phyloP scores from a whole-genome alignment of 2,329 filamentous ascomycete genomes.

The Chaetomium sp. region DNA sequence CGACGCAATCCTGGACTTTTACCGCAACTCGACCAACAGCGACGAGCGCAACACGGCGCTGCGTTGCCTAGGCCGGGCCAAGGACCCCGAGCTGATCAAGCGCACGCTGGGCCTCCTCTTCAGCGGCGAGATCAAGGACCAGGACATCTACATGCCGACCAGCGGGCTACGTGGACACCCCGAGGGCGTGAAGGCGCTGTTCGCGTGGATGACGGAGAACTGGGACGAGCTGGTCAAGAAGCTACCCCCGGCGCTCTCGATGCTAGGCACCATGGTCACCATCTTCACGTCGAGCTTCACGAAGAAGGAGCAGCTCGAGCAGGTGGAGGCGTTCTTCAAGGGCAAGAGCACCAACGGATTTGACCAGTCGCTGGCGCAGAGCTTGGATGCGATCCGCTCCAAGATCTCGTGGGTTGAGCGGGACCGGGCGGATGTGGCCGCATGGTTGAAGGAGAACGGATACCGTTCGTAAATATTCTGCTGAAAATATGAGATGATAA shows the following conservation, averaged over 20 bases:
- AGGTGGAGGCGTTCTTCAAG: slow-evolving; percentile 75
- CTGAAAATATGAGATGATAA: too few relatives aligned
- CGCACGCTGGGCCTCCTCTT: slow-evolving; percentile 70
- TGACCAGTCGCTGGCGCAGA: slow-evolving; percentile 84
- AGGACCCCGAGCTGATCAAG: slow-evolving; percentile 72
- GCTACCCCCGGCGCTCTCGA: slow-evolving; percentile 77
- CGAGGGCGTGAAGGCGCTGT: slow-evolving; percentile 73
- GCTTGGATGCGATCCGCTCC: slow-evolving; percentile 72
- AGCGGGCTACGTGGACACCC: slow-evolving; percentile 69
- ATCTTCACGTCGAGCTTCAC: slow-evolving; percentile 80
- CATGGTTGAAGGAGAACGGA: slow-evolving; percentile 32
- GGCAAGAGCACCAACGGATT: slow-evolving; percentile 78
- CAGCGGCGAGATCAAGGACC: slow-evolving; percentile 79
- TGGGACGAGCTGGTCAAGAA: slow-evolving; percentile 80
- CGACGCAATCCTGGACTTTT: slow-evolving; percentile 67
- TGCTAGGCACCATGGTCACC: slow-evolving; percentile 77
- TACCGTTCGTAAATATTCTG: slow-evolving; percentile 23
- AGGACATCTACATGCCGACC: slow-evolving; percentile 88
- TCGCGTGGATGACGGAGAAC: slow-evolving; percentile 76
- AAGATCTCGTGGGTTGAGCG: slow-evolving; percentile 77
- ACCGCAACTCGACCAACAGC: slow-evolving; percentile 65
- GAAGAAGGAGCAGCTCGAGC: slow-evolving; percentile 64
- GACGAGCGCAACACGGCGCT: slow-evolving; percentile 92
- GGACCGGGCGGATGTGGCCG: slow-evolving; percentile 64
- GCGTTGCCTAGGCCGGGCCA: slow-evolving; percentile 72